phyloP scores from a whole-genome alignment of 192 early-diverging fungal genomes.

The Backusella macrospora region DNA sequence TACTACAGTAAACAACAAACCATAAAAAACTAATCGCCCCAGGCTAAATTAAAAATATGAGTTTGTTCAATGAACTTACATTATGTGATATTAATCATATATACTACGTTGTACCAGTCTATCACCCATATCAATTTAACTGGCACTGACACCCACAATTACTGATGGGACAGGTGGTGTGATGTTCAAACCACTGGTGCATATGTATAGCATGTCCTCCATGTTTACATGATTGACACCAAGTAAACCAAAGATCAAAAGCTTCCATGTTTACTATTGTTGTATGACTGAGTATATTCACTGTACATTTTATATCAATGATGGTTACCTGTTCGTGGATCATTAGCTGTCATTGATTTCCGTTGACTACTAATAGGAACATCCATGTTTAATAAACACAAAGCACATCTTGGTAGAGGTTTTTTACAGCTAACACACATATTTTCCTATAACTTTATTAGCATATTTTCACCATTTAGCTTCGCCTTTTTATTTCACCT shows the following conservation, averaged over 20 bases:
- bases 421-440: constrained; percentile 66
- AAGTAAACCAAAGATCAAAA: constrained; percentile 94
- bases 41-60: too few species aligned
- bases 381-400: constrained; percentile 67
- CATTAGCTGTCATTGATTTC: constrained; percentile 38
- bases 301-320: not conserved
- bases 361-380: constrained; percentile 62
- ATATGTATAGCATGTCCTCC: constrained; percentile 94
- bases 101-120: not conserved
- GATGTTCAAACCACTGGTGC: constrained; percentile 86
- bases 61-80: too few species aligned
- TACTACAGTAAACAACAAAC: too few species aligned
- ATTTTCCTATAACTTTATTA: constrained; percentile 32
- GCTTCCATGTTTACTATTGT: constrained; percentile 51
- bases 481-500: constrained; percentile 27
- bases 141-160: constrained; percentile 80
- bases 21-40: too few species aligned
- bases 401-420: constrained; percentile 63
- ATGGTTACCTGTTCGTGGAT: constrained; percentile 31
- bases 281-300: not conserved
- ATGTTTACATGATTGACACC: constrained; percentile 97
- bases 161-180: constrained; percentile 86
- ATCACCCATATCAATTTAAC: not conserved
- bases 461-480: not conserved
- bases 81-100: too few species aligned